Base-by-base conservation (phyloP, 257 asterid genomes). In the Solanum medicagineum region DNA sequence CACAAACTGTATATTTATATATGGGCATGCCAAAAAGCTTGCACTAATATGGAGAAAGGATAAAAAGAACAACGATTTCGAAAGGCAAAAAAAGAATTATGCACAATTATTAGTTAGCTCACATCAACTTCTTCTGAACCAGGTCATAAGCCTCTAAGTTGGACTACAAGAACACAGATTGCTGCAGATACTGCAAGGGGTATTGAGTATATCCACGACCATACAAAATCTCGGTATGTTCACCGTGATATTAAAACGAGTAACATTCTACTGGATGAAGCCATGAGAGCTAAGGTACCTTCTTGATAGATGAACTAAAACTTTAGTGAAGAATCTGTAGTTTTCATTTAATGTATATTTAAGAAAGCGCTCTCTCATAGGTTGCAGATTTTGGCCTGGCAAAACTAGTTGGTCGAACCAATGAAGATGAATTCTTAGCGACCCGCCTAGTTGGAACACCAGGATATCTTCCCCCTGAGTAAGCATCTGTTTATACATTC, bases 401-500 rank as follows among this genome's bases (percentile, higher is more conserved):
- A 12, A 94, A 94, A 91, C 97, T 95, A 49, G 97, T 95, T 44
- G 92, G 93, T 16, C 87, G 97, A 86, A 89, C 93, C 44, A 89
- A 89, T 57, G 98, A 92, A 80, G 94, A 94, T 20, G 98, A 95
- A 84, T 89, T 90, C 68, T 63, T 92, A 68, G 95, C 94, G 17
- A 94, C 98, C 2, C 92, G 95, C 47, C 90, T 95, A 42, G 98
- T 94, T 85, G 98, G 98, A 32, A 95, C 98, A 26, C 98, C 97
- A 0, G 98, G 98, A 88, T 95, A 95, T 87, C 98, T 93, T 85
- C 98, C 98, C 73, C 98, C 98, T 3, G 98, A 94, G 98, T 94
- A 91, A 90, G 95, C 70, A 86, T 62, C 44, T 8, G 44, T 85
- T 59, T 84, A 53, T 26, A 9, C 29, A 53, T 79, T 77, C 65